phyloP scores from a whole-genome alignment of 2,329 filamentous ascomycete species.

The Ophiocordyceps camponoti-rufipedis region DNA sequence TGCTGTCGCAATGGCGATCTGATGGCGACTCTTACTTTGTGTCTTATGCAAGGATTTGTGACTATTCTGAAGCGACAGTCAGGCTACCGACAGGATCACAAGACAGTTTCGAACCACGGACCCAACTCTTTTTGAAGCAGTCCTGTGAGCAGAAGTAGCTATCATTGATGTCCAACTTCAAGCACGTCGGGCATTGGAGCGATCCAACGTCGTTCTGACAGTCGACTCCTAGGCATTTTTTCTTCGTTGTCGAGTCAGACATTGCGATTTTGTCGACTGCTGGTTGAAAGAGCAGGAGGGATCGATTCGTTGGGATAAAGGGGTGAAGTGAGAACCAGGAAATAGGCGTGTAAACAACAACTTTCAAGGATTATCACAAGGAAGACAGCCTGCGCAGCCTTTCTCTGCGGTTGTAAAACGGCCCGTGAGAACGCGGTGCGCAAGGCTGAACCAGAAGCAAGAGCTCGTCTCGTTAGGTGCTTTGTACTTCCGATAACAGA shows the following conservation, averaged over 20 bases:
- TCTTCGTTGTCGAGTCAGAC: conserved; percentile 33
- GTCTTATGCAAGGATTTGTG: conserved; percentile 62
- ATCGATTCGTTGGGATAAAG: too few relatives aligned
- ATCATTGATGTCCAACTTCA: conserved; percentile 72
- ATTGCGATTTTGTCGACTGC: conserved; percentile 4
- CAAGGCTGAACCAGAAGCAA: too few relatives aligned
- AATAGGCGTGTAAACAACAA: too few relatives aligned
- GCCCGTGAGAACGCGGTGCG: too few relatives aligned
- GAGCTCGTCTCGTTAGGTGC: too few relatives aligned
- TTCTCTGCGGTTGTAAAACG: too few relatives aligned
- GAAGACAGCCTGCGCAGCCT: too few relatives aligned
- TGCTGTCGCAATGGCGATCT: conserved; percentile 57
- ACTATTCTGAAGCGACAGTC: conserved; percentile 34
- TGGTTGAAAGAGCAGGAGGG: too few relatives aligned
- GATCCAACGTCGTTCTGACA: conserved; percentile 74
- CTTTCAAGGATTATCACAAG: too few relatives aligned
- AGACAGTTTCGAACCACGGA: conserved; percentile 23
- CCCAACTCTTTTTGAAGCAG: conserved; percentile 98
- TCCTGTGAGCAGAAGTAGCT: conserved; percentile 97
- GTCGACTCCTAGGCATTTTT: conserved; percentile 63
- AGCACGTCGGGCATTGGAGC: conserved; percentile 85
- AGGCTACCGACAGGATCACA: conserved; percentile 1
- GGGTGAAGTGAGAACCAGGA: too few relatives aligned
- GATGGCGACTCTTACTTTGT: conserved; percentile 56
- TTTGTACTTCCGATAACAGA: too few relatives aligned